A percentile compares a stretch with the other conserved stretches of the same genome.
Evolutionary conservation across 495 filamentous ascomycete genomes (phyloP).

Genomic region (Hypoxylon trugodes): DNA sequence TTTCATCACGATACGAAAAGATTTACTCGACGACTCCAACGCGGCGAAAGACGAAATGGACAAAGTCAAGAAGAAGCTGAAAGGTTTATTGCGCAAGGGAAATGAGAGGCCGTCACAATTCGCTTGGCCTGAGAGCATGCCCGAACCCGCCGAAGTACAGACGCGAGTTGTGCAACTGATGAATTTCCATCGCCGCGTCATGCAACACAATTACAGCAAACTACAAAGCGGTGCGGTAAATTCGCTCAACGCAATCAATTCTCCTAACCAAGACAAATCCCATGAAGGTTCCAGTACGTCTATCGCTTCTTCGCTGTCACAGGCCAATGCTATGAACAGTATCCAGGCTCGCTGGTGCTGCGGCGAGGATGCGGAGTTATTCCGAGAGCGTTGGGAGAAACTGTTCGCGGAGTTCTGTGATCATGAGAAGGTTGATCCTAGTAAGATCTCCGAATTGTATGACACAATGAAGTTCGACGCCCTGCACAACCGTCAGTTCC

Average conservation of each 20-base stretch:
- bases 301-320: conserved; percentile 57
- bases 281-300: conserved; percentile 50
- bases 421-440: conserved; percentile 95
- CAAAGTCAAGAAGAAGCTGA: conserved; percentile 99
- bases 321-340: conserved; percentile 65
- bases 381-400: conserved; percentile 98
- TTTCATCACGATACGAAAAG: conserved; percentile 88
- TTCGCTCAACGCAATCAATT: conserved; percentile 64
- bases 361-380: conserved; percentile 92
- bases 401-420: conserved; percentile 96
- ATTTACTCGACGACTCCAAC: conserved; percentile 95
- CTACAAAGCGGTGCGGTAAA: conserved; percentile 70
- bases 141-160: conserved; percentile 90
- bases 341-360: conserved; percentile 97
- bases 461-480: conserved; percentile 99
- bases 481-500: conserved; percentile 91
- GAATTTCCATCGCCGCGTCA: conserved; percentile 94
- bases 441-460: conserved; percentile 96
- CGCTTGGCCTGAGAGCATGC: conserved; percentile 95
- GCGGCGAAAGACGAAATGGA: conserved; percentile 99
- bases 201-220: conserved; percentile 89
- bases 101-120: conserved; percentile 91
- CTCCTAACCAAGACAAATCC: conserved; percentile 51
- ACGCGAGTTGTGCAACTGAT: conserved; percentile 92
- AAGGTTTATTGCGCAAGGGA: conserved; percentile 86